Percentiles rank a stretch among this genome's conserved stretches.
Evolutionary conservation across 2,329 filamentous ascomycete species (phyloP).

Genomic region (Decorospora gaudefroyi): DNA sequence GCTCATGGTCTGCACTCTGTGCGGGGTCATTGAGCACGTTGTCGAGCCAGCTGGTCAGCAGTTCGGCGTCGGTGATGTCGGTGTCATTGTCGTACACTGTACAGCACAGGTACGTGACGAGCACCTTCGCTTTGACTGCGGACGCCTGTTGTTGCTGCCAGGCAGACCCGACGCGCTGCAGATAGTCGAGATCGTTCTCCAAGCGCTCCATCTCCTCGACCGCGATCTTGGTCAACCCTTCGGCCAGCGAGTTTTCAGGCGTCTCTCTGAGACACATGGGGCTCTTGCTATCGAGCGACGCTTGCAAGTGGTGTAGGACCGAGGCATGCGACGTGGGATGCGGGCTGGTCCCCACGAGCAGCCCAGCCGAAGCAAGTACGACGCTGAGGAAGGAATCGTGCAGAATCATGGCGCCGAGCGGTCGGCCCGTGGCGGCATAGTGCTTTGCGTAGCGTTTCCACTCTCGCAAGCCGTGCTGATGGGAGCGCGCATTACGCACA

Average conservation of each 20-base stretch:
- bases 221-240: conserved; percentile 70
- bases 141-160: conserved; percentile 87
- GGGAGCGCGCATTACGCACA: conserved; percentile 75
- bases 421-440: conserved; percentile 77
- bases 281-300: conserved; percentile 23
- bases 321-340: conserved; percentile 64
- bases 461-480: conserved; percentile 70
- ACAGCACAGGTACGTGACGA: conserved; percentile 86
- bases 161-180: conserved; percentile 75
- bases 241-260: conserved; percentile 48
- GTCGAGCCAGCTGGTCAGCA: conserved; percentile 83
- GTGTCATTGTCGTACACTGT: conserved; percentile 72
- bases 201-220: conserved; percentile 82
- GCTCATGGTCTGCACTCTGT: conserved; percentile 78
- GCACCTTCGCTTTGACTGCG: conserved; percentile 78
- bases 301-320: conserved; percentile 69
- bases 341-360: conserved; percentile 66
- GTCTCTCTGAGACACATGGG: conserved; percentile 22
- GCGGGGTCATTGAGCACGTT: conserved; percentile 75
- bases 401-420: conserved; percentile 87
- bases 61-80: conserved; percentile 74
- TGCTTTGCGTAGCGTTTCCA: conserved; percentile 87
- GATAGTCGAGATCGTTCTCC: conserved; percentile 87
- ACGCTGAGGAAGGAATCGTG: conserved; percentile 88
- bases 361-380: conserved; percentile 75